Evolutionary conservation across 2,329 filamentous ascomycete genomes (phyloP).

Genomic region (Fusarium verticillioides): DNA sequence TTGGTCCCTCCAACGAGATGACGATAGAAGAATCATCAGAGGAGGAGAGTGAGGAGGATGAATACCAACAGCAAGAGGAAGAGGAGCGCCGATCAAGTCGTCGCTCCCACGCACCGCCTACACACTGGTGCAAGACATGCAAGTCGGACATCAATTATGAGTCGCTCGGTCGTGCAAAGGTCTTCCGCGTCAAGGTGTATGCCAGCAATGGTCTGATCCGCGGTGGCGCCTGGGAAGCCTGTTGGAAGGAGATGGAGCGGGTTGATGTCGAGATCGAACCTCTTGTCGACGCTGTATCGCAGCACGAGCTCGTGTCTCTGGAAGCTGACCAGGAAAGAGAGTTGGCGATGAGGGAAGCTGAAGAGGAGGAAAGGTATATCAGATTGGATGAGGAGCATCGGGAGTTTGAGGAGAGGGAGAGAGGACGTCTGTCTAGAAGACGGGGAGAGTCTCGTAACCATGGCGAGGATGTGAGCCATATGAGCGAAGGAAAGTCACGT

Average conservation of each 20-base stretch:
- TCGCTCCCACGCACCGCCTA: slow-evolving; percentile 47
- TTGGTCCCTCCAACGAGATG: slow-evolving; percentile 67
- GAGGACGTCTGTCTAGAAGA: slow-evolving; percentile 24
- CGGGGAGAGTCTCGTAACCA: slow-evolving; percentile 20
- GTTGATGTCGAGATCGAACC: slow-evolving; percentile 93
- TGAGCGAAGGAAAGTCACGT: slow-evolving; percentile 26
- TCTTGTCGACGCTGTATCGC: slow-evolving; percentile 68
- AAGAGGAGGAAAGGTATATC: slow-evolving; percentile 49
- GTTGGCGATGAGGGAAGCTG: slow-evolving; percentile 50
- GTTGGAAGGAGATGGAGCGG: slow-evolving; percentile 98
- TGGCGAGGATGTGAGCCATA: slow-evolving; percentile 1
- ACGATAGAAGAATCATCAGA: slow-evolving; percentile 56
- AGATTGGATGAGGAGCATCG: slow-evolving; percentile 40
- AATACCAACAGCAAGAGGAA: slow-evolving; percentile 49
- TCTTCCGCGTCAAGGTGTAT: slow-evolving; percentile 87
- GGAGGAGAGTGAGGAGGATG: slow-evolving; percentile 60
- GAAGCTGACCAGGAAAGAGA: slow-evolving; percentile 58
- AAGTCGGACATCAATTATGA: slow-evolving; percentile 66
- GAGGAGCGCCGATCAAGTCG: slow-evolving; percentile 41
- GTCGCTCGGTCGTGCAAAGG: slow-evolving; percentile 62
- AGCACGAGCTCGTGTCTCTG: slow-evolving; percentile 70
- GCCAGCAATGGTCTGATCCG: slow-evolving; percentile 95
- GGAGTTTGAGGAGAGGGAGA: slow-evolving; percentile 47
- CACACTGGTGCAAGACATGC: slow-evolving; percentile 68
- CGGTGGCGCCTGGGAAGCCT: slow-evolving; percentile 89